Evolutionary conservation across 192 early-diverging fungal genomes (phyloP).

Genomic region (Umbelopsis ramanniana): DNA sequence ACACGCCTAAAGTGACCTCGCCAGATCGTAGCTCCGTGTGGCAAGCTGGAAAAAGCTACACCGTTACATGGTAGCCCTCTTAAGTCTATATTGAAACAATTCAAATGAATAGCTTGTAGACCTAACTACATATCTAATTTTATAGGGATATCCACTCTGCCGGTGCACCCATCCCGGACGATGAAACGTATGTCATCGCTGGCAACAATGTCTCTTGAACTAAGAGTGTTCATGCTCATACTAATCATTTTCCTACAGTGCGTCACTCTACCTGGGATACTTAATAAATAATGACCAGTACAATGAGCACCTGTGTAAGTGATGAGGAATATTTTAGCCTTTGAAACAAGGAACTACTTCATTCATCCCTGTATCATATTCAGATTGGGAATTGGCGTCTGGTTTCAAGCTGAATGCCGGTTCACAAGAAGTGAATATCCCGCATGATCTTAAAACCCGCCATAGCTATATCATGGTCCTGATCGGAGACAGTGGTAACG

Average conservation of each 20-base stretch:
- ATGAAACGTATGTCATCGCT: slow-evolving; percentile 9
- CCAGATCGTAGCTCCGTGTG: slow-evolving; percentile 24
- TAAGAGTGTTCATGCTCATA: not conserved
- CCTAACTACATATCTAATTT: not conserved
- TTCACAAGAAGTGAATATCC: slow-evolving; percentile 20
- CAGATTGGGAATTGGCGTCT: slow-evolving; percentile 19
- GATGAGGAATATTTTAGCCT: not conserved
- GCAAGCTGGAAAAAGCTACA: slow-evolving; percentile 27
- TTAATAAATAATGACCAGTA: slow-evolving; percentile 4
- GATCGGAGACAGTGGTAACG: slow-evolving; percentile 36
- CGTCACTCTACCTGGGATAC: slow-evolving; percentile 30
- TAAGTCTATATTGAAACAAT: not conserved
- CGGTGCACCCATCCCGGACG: slow-evolving; percentile 28
- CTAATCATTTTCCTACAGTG: not conserved
- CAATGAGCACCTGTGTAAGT: slow-evolving; percentile 36
- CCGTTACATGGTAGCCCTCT: slow-evolving; percentile 24
- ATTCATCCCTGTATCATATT: not conserved
- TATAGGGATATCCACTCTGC: slow-evolving; percentile 7
- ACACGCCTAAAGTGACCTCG: slow-evolving; percentile 4
- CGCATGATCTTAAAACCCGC: slow-evolving; percentile 14
- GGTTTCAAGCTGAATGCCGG: slow-evolving; percentile 27
- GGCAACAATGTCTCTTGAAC: not conserved
- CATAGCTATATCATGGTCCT: slow-evolving; percentile 31
- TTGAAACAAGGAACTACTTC: not conserved
- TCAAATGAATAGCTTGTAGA: not conserved